Conservation (phyloP, 768 basidiomycete genomes). For the Leccinum subgranulosum region DNA sequence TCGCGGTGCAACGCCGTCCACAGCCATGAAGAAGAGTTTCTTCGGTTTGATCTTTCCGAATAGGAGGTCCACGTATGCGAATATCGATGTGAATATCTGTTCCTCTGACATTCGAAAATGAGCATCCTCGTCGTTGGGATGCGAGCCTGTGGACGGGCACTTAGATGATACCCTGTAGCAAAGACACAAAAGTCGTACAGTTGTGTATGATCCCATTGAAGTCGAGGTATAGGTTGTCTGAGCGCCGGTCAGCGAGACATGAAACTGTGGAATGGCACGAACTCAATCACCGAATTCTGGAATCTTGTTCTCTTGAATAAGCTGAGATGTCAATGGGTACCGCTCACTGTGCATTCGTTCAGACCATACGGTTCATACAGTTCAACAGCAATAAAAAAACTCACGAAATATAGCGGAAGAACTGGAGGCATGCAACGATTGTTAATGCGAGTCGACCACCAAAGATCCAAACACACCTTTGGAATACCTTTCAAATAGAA, state of each 20-base stretch:
- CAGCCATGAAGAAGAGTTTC: constrained; percentile 98
- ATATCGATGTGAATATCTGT: constrained; percentile 96
- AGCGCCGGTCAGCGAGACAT: constrained; percentile 11
- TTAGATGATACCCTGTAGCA: not conserved
- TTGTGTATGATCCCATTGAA: constrained; percentile 94
- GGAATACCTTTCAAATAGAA: constrained; percentile 47
- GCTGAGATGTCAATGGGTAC: constrained; percentile 96
- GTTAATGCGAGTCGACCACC: constrained; percentile 1
- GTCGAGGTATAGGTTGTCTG: constrained; percentile 90
- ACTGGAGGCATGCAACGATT: constrained; percentile 44
- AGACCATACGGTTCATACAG: constrained; percentile 2
- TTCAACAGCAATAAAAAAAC: constrained; percentile 23
- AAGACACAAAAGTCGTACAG: constrained; percentile 37
- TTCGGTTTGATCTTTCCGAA: constrained; percentile 97
- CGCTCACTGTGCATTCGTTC: constrained; percentile 63
- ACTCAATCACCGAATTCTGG: constrained; percentile 83
- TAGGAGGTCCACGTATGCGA: constrained; percentile 93
- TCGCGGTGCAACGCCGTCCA: constrained; percentile 95
- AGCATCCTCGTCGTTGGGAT: constrained; percentile 94
- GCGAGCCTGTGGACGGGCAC: constrained; percentile 55
- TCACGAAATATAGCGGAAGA: constrained; percentile 95
- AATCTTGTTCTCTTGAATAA: constrained; percentile 98
- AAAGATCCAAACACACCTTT: constrained; percentile 44
- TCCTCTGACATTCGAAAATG: constrained; percentile 96
- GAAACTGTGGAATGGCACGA: not conserved